phyloP scores from a whole-genome alignment of 768 basidiomycete species.

The Exidia glandulosa region DNA sequence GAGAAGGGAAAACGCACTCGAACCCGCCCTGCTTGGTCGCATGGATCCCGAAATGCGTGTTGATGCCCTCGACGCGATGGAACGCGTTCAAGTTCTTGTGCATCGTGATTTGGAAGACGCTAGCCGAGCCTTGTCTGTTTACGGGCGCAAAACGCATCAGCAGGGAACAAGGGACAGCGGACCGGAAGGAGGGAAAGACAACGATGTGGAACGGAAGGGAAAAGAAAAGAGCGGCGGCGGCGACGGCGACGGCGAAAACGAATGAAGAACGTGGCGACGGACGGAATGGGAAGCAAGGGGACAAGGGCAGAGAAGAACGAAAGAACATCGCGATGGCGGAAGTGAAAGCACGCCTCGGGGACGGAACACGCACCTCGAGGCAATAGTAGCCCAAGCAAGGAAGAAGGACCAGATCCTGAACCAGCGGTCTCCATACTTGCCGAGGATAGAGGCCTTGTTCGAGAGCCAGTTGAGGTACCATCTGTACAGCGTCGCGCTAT shows the following conservation, averaged over 20 bases:
- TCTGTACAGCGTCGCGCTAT: conserved; percentile 76
- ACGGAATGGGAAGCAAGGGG: conserved; percentile 70
- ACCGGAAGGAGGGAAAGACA: too few species aligned
- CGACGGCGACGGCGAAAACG: too few species aligned
- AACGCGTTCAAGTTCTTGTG: conserved; percentile 98
- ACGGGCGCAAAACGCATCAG: background rate
- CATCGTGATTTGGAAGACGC: conserved; percentile 93
- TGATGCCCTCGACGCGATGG: conserved; percentile 79
- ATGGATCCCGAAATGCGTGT: conserved; percentile 39
- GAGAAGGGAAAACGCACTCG: background rate
- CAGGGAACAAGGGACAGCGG: background rate
- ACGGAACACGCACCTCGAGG: background rate
- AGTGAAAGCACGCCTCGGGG: too few species aligned
- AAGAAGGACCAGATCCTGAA: conserved; percentile 96
- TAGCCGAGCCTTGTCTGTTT: conserved; percentile 70
- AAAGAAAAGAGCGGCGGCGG: too few species aligned
- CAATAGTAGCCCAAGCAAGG: conserved; percentile 85
- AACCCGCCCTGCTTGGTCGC: background rate
- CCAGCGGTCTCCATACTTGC: conserved; percentile 87
- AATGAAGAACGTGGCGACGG: conserved; percentile 92
- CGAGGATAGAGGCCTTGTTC: conserved; percentile 84
- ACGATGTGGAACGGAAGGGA: background rate
- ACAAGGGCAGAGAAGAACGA: background rate
- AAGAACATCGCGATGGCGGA: background rate
- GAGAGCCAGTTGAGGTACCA: conserved; percentile 98